phyloP scores from a whole-genome alignment of 257 asterid species.

The Forsythia suspensa region DNA sequence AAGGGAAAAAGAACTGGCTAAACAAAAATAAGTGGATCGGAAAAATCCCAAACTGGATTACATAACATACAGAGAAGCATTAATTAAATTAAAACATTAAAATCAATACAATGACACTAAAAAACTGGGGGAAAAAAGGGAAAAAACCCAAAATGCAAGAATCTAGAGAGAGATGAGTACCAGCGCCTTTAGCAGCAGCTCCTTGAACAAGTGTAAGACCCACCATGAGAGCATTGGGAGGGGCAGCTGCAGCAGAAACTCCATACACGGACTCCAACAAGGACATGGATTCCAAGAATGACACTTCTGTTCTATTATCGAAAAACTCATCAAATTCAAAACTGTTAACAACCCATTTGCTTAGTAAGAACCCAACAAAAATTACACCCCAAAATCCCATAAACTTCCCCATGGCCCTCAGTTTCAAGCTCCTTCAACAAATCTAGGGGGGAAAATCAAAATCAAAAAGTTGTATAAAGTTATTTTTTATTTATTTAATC shows the following conservation, averaged over 20 bases:
- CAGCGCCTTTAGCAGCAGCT: constrained; percentile 87
- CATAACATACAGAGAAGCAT: neutral
- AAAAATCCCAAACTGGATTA: neutral
- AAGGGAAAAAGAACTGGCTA: neutral
- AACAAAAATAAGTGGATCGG: neutral
- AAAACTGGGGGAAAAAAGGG: neutral
- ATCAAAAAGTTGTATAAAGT: neutral
- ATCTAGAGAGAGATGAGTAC: constrained; percentile 31
- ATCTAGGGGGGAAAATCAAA: neutral
- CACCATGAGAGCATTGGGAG: constrained; percentile 59
- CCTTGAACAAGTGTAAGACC: constrained; percentile 70
- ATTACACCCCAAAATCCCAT: constrained; percentile 26
- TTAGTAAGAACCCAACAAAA: constrained; percentile 23
- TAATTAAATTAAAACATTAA: neutral
- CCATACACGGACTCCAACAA: constrained; percentile 51
- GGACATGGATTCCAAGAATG: constrained; percentile 39
- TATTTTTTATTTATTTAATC: neutral
- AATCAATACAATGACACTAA: neutral
- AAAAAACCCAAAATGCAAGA: constrained; percentile 3
- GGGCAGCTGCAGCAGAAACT: constrained; percentile 34
- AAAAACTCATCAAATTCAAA: constrained; percentile 51
- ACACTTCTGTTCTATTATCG: constrained; percentile 42
- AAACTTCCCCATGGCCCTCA: constrained; percentile 25
- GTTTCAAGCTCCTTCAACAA: constrained; percentile 16
- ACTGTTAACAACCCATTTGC: constrained; percentile 36